A percentile compares a stretch with the other conserved stretches of the same genome.
phyloP scores from a whole-genome alignment of 371 early-diverging fungal species.

The Mucor circinelloides region DNA sequence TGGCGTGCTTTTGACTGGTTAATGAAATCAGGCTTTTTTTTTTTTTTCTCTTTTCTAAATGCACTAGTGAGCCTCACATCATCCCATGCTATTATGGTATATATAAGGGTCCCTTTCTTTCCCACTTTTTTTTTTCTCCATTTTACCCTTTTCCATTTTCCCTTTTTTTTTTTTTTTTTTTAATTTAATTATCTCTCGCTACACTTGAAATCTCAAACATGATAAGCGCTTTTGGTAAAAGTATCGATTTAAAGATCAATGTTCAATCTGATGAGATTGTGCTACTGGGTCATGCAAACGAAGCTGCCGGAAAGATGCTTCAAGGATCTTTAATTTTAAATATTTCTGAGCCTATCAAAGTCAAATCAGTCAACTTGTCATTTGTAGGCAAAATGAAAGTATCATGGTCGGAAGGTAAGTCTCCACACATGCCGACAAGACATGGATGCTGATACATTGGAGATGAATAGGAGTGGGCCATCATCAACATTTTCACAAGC shows the following conservation, averaged over 20 bases:
- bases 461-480: slow-evolving; percentile 24
- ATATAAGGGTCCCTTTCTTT: not conserved
- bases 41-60: not conserved
- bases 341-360: slow-evolving; percentile 28
- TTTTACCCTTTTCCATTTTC: not conserved
- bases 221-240: slow-evolving; percentile 28
- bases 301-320: slow-evolving; percentile 31
- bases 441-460: not conserved
- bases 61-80: not conserved
- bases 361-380: slow-evolving; percentile 20
- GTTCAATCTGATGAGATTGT: slow-evolving; percentile 23
- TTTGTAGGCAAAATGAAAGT: slow-evolving; percentile 40
- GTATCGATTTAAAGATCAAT: slow-evolving; percentile 29
- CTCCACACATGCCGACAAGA: not conserved
- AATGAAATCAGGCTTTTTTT: slow-evolving; percentile 2
- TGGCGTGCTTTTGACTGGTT: not conserved
- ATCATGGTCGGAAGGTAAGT: slow-evolving; percentile 35
- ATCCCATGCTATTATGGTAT: not conserved
- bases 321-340: slow-evolving; percentile 23
- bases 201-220: slow-evolving; percentile 10
- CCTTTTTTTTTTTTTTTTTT: not conserved
- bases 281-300: slow-evolving; percentile 23
- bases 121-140: not conserved
- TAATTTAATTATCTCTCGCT: not conserved
- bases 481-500: slow-evolving; percentile 34